Percentiles rank a stretch among this genome's conserved stretches.
Conservation (phyloP, 1,139 yeast genomes). For the Kodamaea fungicola region DNA sequence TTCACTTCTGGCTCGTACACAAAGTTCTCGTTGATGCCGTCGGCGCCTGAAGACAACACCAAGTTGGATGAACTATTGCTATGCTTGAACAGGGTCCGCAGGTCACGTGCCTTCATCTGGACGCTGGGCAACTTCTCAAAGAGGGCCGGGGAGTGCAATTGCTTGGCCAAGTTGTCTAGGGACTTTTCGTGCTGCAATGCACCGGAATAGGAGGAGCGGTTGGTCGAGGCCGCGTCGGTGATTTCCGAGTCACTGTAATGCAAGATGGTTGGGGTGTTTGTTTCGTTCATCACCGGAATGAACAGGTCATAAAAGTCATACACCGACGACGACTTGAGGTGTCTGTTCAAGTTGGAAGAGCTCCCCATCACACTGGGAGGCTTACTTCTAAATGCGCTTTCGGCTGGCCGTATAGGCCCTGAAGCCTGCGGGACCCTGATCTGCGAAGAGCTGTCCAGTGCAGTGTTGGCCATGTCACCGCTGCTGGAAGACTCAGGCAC, state of each 20-base stretch:
- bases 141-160: slow-evolving; percentile 32
- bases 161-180: slow-evolving; percentile 41
- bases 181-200: slow-evolving; percentile 15
- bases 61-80: slow-evolving; percentile 16
- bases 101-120: slow-evolving; percentile 12
- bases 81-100: neutral
- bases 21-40: slow-evolving; percentile 35
- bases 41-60: slow-evolving; percentile 19
- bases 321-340: slow-evolving; percentile 16
- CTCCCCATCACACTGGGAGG: neutral
- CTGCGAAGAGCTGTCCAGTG: slow-evolving; percentile 11
- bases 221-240: slow-evolving; percentile 6
- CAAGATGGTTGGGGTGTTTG: slow-evolving; percentile 1
- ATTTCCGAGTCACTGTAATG: slow-evolving; percentile 2
- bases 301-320: slow-evolving; percentile 45
- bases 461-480: slow-evolving; percentile 1
- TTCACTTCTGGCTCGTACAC: slow-evolving; percentile 20
- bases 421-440: slow-evolving; percentile 1
- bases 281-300: slow-evolving; percentile 31
- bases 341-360: neutral
- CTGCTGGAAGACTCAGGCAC: neutral
- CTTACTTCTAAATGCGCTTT: neutral
- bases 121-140: slow-evolving; percentile 38
- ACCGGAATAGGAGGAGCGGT: slow-evolving; percentile 6
- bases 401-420: neutral